A percentile compares a stretch with the other conserved stretches of the same genome.
Evolutionary conservation across 169 alveolate species (phyloP).

Genomic region (Plasmodium vivax): DNA sequence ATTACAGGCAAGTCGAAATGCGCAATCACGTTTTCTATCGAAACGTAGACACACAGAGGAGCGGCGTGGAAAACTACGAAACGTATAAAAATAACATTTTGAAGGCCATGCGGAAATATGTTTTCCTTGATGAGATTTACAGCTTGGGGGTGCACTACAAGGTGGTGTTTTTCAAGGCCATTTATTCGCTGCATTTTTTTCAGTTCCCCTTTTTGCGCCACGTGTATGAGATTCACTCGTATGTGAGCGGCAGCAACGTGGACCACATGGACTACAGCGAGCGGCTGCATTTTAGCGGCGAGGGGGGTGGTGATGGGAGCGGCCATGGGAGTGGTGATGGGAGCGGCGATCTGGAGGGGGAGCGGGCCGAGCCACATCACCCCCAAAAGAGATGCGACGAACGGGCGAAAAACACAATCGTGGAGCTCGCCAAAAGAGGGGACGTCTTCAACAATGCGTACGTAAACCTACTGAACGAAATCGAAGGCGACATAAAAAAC

Average conservation of each 20-base stretch:
- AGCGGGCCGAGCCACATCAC: background rate
- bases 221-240: conserved; percentile 8
- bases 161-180: conserved; percentile 52
- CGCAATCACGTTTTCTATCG: conserved; percentile 16
- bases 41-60: conserved; percentile 8
- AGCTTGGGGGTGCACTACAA: conserved; percentile 43
- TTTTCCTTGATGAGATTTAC: conserved; percentile 47
- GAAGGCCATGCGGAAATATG: conserved; percentile 51
- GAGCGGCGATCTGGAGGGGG: background rate
- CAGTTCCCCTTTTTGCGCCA: conserved; percentile 39
- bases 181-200: conserved; percentile 61
- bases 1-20: conserved; percentile 41
- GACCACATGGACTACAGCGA: conserved; percentile 38
- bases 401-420: conserved; percentile 10
- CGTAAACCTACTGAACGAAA: conserved; percentile 50
- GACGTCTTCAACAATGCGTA: conserved; percentile 55
- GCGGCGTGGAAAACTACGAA: conserved; percentile 18
- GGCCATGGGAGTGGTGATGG: background rate
- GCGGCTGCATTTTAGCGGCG: conserved; percentile 19
- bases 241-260: background rate
- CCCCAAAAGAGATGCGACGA: background rate
- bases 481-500: conserved; percentile 54
- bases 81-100: conserved; percentile 47
- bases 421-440: conserved; percentile 31
- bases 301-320: too few species aligned